Conservation (phyloP, 371 early-diverging fungal genomes). For the Massospora cicadina region DNA sequence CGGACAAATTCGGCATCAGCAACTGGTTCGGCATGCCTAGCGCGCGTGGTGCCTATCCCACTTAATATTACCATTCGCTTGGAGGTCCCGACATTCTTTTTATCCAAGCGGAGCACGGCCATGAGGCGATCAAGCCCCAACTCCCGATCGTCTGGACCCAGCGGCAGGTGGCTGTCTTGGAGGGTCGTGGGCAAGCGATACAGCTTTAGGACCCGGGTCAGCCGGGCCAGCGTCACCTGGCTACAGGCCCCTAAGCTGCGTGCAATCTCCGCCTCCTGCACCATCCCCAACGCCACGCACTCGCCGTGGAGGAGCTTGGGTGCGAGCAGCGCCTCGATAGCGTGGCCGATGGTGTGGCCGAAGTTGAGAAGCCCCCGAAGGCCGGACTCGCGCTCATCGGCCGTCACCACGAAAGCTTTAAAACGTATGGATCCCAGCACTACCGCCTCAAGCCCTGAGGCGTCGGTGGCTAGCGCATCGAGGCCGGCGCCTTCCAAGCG, state of each 20-base stretch:
- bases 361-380: constrained; percentile 90
- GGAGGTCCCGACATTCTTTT: constrained; percentile 84
- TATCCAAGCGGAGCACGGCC: constrained; percentile 85
- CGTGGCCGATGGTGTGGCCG: constrained; percentile 94
- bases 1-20: constrained; percentile 65
- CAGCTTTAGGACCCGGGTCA: constrained; percentile 64
- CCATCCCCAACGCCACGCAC: constrained; percentile 88
- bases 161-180: constrained; percentile 25
- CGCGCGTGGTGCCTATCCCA: constrained; percentile 66
- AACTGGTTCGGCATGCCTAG: constrained; percentile 64
- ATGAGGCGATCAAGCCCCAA: constrained; percentile 18
- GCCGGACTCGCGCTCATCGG: constrained; percentile 89
- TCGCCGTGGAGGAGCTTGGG: constrained; percentile 91
- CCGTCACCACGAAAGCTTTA: constrained; percentile 88
- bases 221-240: constrained; percentile 77
- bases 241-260: constrained; percentile 70
- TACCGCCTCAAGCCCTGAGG: constrained; percentile 40
- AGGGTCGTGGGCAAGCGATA: constrained; percentile 68
- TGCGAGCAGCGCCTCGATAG: constrained; percentile 81
- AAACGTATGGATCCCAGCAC: constrained; percentile 75
- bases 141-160: not conserved
- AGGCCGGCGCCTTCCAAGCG: constrained; percentile 55
- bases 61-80: constrained; percentile 84
- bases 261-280: constrained; percentile 85
- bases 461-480: constrained; percentile 16